Percentiles rank a stretch among this genome's conserved stretches.
These are phyloP conservation scores for Aspergillus sergii DNA, from an alignment of 2,329 filamentous ascomycete genomes.

Conservation along the genomic window DNA sequence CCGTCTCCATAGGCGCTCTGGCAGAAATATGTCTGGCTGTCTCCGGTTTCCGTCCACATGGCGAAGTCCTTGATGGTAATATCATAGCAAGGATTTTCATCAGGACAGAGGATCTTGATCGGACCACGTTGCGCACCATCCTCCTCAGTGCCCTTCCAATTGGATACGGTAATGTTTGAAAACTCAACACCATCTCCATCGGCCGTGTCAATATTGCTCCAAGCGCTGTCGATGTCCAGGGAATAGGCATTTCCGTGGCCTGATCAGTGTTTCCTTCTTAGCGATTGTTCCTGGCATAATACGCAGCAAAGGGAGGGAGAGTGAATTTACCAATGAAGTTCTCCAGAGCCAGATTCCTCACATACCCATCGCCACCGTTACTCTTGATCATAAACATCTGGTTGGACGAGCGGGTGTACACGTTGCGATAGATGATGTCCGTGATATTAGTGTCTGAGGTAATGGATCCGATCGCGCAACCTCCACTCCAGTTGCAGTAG, in stretches of 20 bases:
- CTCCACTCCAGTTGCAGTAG: slow-evolving; percentile 65
- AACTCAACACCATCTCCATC: slow-evolving; percentile 56
- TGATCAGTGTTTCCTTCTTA: background rate
- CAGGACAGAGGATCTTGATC: slow-evolving; percentile 56
- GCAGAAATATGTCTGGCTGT: slow-evolving; percentile 46
- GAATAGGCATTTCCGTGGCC: slow-evolving; percentile 62
- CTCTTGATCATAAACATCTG: slow-evolving; percentile 66
- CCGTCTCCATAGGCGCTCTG: slow-evolving; percentile 53
- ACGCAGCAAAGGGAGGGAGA: background rate
- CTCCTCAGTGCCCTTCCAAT: slow-evolving; percentile 57
- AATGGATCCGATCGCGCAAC: slow-evolving; percentile 61
- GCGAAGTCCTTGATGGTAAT: slow-evolving; percentile 55
- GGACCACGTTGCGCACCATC: slow-evolving; percentile 56
- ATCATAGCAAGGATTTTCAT: slow-evolving; percentile 55
- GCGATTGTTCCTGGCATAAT: no score
- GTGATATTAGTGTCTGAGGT: slow-evolving; percentile 53
- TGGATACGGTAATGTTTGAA: slow-evolving; percentile 54
- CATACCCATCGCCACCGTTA: slow-evolving; percentile 57
- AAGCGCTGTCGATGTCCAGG: slow-evolving; percentile 58
- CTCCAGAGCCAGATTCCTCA: slow-evolving; percentile 54
- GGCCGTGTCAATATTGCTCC: slow-evolving; percentile 46
- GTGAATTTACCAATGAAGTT: slow-evolving; percentile 53
- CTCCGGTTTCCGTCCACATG: slow-evolving; percentile 43
- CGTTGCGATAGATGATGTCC: slow-evolving; percentile 56
- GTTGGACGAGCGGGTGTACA: slow-evolving; percentile 61